These are phyloP conservation scores for Pistacia vera DNA, from an alignment of 345 rosid species.

Conservation along the genomic window DNA sequence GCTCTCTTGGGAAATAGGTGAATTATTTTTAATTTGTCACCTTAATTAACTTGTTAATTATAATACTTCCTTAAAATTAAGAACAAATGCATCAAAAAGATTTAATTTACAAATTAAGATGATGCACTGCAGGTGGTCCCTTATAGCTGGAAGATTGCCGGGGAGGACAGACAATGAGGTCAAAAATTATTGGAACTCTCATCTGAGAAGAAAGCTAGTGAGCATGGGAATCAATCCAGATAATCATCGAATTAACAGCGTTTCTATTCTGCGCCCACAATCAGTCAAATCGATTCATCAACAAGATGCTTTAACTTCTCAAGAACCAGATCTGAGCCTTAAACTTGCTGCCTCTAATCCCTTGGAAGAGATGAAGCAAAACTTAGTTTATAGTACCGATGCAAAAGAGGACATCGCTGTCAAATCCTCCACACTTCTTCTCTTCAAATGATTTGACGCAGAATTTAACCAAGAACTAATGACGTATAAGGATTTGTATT, in stretches of 20 bases:
- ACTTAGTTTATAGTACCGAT: background rate
- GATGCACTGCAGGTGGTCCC: conserved; percentile 1
- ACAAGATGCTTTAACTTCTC: background rate
- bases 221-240: conserved; percentile 4
- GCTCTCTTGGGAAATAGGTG: conserved; percentile 9
- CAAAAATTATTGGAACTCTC: conserved; percentile 10
- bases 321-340: background rate
- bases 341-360: background rate
- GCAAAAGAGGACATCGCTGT: background rate
- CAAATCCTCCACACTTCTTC: conserved; percentile 3
- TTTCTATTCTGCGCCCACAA: background rate
- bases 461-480: no score
- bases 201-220: conserved; percentile 3
- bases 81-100: no score
- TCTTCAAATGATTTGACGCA: background rate
- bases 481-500: no score
- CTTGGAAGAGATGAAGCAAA: background rate
- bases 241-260: background rate
- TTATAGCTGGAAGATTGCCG: conserved; percentile 10
- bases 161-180: conserved; percentile 6
- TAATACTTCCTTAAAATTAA: no score
- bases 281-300: background rate
- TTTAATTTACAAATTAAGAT: no score
- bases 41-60: background rate
- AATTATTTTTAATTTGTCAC: background rate